Evolutionary conservation across 2,329 filamentous ascomycete genomes (phyloP), one percentile per base, ranked within the genome.

Genomic region (Cladosporium phlei): DNA sequence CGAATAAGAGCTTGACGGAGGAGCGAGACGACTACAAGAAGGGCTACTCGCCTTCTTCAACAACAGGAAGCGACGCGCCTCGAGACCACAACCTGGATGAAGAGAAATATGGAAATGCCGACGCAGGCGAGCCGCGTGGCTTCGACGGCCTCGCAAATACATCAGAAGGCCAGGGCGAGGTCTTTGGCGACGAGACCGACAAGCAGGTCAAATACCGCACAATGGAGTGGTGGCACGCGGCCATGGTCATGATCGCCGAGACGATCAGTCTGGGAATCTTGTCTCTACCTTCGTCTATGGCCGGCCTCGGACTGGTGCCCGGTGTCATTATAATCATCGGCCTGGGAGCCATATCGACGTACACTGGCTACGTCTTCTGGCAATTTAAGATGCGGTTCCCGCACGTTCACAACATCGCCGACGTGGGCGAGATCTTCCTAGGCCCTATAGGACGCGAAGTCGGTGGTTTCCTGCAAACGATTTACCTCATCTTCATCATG

Each of bases 401-500:
- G 19, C 53, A 60, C n/a, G 55, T 60, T 3, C 47, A 55, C 34
- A 82, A 80, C 55, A 84, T 86, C 62, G 81, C 81, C 19, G 85
- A 88, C 56, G 83, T 80, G 12, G 84, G 82, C 2, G 71, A 76
- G 43, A 70, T 87, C 33, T 69, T 87, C 34, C 50, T 74, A 49
- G 84, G 84, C 3, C 69, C 68, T 7, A 68, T 79, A 30, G 83
- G 82, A 2, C 76, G 81, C 52, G 82, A 86, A 60, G 51, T 87
- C 17, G 68, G 86, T 46, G 82, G 80, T 16, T 67, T 69, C 53
- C 82, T 77, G 52, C 82, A 85, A 55, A 69, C 77, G 7, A 66
- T 86, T 21, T 82, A 86, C 64, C 68, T 87, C 27, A 68, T 83
- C 45, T 86, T 88, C 65, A 75, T 83, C 52, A 82, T 83, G 65